These are phyloP conservation scores for Leishmania major DNA, from an alignment of 208 protist species.

Conservation along the genomic window DNA sequence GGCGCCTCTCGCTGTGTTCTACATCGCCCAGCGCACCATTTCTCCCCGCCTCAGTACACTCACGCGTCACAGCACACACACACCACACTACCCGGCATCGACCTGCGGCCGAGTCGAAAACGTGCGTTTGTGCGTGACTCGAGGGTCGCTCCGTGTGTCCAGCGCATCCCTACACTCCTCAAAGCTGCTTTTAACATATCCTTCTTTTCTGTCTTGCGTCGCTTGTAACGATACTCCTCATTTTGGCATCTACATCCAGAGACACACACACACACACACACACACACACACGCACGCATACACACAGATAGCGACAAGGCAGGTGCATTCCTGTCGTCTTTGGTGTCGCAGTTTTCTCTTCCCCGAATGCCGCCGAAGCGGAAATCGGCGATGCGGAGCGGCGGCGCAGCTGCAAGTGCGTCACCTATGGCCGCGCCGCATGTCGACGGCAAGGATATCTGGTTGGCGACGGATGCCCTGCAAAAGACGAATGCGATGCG, in stretches of 20 bases:
- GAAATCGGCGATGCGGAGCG: not conserved
- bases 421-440: constrained; percentile 23
- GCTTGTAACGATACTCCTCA: not conserved
- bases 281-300: not conserved
- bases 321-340: not conserved
- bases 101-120: not conserved
- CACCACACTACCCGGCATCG: not conserved
- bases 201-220: not conserved
- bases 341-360: constrained; percentile 1
- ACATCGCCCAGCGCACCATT: not conserved
- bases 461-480: constrained; percentile 91
- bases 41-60: not conserved
- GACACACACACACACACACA: not conserved
- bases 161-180: not conserved
- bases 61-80: not conserved
- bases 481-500: constrained; percentile 94
- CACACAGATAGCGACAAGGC: not conserved
- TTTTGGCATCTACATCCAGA: not conserved
- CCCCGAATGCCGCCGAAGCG: constrained; percentile 44
- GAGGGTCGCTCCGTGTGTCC: not conserved
- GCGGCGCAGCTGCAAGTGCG: constrained; percentile 15
- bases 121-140: not conserved
- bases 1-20: not conserved
- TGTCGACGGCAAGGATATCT: constrained; percentile 74
- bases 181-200: not conserved